Conservation (phyloP, 257 asterid genomes). For the Marsdenia floribunda region DNA sequence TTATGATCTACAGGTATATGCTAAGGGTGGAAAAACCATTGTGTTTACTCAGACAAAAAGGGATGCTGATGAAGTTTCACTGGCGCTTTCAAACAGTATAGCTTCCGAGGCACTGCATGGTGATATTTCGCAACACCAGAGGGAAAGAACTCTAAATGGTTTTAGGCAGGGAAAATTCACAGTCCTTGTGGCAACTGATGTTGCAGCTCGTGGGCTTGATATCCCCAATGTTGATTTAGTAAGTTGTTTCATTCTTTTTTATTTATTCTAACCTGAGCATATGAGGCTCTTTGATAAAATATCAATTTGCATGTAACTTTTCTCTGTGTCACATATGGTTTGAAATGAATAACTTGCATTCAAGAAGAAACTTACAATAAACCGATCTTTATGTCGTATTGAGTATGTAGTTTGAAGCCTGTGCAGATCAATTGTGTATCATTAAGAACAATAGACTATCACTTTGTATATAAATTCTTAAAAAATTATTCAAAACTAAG, state of each 20-base stretch:
- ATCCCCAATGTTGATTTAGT: constrained; percentile 93
- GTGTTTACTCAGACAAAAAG: constrained; percentile 89
- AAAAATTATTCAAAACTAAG: not conserved
- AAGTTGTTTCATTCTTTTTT: constrained; percentile 27
- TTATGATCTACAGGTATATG: constrained; percentile 56
- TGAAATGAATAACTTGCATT: not conserved
- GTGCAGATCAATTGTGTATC: not conserved
- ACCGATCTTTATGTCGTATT: not conserved
- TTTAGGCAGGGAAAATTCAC: constrained; percentile 92
- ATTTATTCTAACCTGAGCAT: not conserved
- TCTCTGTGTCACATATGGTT: not conserved
- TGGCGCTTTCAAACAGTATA: constrained; percentile 63
- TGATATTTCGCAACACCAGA: constrained; percentile 95
- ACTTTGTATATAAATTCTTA: not conserved
- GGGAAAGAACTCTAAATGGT: constrained; percentile 87
- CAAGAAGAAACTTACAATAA: not conserved
- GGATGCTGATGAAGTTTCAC: constrained; percentile 95
- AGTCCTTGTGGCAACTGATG: constrained; percentile 94
- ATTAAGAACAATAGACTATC: not conserved
- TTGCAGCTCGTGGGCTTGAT: constrained; percentile 93
- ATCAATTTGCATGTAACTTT: not conserved
- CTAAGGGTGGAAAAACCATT: constrained; percentile 88
- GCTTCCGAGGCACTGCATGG: constrained; percentile 97
- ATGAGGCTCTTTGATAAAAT: not conserved
- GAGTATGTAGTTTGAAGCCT: not conserved